Evolutionary conservation across 352 stramenopile species (phyloP).

Genomic region (Phytophthora syringae): DNA sequence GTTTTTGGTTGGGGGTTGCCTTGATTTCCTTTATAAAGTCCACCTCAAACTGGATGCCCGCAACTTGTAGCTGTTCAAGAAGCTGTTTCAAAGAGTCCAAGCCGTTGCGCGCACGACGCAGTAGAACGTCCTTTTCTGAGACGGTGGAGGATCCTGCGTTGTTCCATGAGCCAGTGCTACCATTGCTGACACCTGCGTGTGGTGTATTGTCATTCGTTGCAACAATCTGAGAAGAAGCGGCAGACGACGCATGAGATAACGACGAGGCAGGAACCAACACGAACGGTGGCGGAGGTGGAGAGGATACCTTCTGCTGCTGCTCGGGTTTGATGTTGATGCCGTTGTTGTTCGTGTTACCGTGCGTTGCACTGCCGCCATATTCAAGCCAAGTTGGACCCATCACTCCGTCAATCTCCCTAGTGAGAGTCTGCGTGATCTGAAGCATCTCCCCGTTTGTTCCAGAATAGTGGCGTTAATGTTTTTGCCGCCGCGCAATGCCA

Average conservation of each 20-base stretch:
- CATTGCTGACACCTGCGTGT: constrained; percentile 21
- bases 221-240: constrained; percentile 39
- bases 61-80: constrained; percentile 80
- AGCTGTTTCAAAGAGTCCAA: constrained; percentile 75
- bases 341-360: constrained; percentile 9
- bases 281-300: constrained; percentile 45
- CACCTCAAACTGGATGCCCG: constrained; percentile 83
- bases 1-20: constrained; percentile 58
- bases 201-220: constrained; percentile 35
- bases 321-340: constrained; percentile 15
- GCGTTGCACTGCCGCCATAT: not conserved
- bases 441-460: constrained; percentile 82
- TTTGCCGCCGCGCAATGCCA: constrained; percentile 70
- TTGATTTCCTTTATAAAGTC: constrained; percentile 85
- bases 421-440: constrained; percentile 58
- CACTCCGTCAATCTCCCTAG: constrained; percentile 51
- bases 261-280: constrained; percentile 44
- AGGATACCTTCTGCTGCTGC: constrained; percentile 17
- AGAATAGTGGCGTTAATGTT: constrained; percentile 81
- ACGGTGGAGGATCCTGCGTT: constrained; percentile 11
- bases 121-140: constrained; percentile 48
- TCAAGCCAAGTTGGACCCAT: constrained; percentile 41
- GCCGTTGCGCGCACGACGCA: constrained; percentile 63
- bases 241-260: constrained; percentile 43
- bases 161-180: constrained; percentile 21